Conservation (phyloP, 371 early-diverging fungal genomes). For the Apophysomyces sp. region DNA sequence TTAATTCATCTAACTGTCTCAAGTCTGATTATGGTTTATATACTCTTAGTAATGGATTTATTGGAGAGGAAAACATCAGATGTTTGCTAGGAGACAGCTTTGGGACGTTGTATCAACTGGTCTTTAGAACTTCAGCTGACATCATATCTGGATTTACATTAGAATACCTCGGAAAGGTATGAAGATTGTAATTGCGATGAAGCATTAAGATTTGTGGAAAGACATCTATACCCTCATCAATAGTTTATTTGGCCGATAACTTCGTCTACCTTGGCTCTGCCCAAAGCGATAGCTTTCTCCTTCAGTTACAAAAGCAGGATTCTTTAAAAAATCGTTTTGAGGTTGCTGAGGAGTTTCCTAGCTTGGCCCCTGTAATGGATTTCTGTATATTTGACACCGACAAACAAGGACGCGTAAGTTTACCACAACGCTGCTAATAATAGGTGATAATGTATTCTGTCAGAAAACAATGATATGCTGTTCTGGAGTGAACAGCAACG, state of each 20-base stretch:
- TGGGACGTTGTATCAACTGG: constrained; percentile 12
- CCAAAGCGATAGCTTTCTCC: constrained; percentile 79
- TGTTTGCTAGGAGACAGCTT: constrained; percentile 71
- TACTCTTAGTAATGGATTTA: constrained; percentile 29
- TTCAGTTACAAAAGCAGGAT: constrained; percentile 39
- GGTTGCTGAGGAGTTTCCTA: constrained; percentile 64
- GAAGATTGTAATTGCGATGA: neutral
- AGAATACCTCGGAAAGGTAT: constrained; percentile 8
- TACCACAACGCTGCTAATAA: neutral
- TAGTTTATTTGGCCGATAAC: constrained; percentile 67
- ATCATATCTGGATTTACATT: neutral
- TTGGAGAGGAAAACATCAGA: constrained; percentile 47
- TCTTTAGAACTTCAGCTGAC: neutral
- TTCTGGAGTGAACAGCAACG: constrained; percentile 74
- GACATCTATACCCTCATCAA: constrained; percentile 55
- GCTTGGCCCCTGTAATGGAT: constrained; percentile 86
- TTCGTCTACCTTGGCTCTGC: constrained; percentile 81
- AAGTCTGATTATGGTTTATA: neutral
- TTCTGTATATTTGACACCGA: constrained; percentile 84
- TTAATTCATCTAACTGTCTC: neutral
- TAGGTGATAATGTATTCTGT: neutral
- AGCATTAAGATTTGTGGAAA: neutral
- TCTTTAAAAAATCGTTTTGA: constrained; percentile 41
- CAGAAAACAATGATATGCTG: constrained; percentile 86
- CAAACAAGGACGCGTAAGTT: constrained; percentile 68